These are phyloP conservation scores for Rhizopus arrhizus DNA, from an alignment of 371 early-diverging fungal species.

Conservation along the genomic window DNA sequence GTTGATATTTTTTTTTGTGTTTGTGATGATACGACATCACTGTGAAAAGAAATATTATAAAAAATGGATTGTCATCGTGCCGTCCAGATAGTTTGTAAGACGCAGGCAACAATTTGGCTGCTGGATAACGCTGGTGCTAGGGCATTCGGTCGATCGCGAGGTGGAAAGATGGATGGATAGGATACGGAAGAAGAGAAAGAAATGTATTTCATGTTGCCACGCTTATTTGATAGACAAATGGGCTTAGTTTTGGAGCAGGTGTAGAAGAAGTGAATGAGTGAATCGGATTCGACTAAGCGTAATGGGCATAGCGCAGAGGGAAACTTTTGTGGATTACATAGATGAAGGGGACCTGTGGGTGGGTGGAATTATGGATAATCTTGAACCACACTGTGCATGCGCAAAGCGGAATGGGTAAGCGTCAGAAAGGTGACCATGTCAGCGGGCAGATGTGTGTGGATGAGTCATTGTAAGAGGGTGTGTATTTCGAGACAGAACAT, in stretches of 20 bases:
- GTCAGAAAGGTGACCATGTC: neutral
- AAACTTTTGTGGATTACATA: neutral
- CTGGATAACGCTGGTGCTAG: neutral
- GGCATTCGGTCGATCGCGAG: neutral
- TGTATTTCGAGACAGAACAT: no score
- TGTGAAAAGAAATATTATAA: neutral
- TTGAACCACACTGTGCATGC: constrained; percentile 12
- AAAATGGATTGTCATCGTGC: neutral
- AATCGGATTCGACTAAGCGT: neutral
- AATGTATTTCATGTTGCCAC: neutral
- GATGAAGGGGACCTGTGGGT: neutral
- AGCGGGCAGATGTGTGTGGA: no score
- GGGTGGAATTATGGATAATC: constrained; percentile 4
- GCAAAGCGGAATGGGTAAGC: neutral
- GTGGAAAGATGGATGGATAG: neutral
- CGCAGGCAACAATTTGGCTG: neutral
- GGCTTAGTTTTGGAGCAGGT: neutral
- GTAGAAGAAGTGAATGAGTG: neutral
- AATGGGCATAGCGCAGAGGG: neutral
- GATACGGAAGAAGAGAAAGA: neutral
- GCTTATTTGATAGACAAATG: neutral
- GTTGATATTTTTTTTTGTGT: neutral
- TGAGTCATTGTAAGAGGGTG: no score
- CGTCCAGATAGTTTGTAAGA: constrained; percentile 2
- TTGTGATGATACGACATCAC: neutral